These are phyloP conservation scores for Candida quercuum DNA, from an alignment of 805 yeast genomes.

Conservation along the genomic window DNA sequence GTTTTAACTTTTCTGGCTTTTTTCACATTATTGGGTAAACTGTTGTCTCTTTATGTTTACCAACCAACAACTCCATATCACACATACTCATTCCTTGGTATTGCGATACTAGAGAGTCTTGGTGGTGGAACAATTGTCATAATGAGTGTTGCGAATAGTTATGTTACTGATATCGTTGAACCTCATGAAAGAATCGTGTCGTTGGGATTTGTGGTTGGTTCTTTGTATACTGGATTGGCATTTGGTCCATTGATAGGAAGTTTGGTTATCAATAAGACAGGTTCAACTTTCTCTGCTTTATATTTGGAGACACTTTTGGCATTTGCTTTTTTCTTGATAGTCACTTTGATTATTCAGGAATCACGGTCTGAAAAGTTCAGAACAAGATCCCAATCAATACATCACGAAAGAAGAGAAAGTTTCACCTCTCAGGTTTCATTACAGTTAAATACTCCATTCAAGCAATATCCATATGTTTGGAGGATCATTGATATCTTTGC, in stretches of 20 bases:
- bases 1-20: conserved; percentile 33
- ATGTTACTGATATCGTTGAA: conserved; percentile 68
- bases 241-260: conserved; percentile 62
- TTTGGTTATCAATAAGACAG: conserved; percentile 23
- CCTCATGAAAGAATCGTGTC: conserved; percentile 51
- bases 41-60: conserved; percentile 20
- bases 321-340: conserved; percentile 29
- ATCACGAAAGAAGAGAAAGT: conserved; percentile 25
- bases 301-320: conserved; percentile 24
- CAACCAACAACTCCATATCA: conserved; percentile 32
- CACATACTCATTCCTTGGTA: conserved; percentile 34
- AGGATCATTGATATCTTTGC: conserved; percentile 25
- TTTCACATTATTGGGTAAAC: conserved; percentile 20
- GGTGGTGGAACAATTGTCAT: conserved; percentile 63
- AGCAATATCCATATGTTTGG: background rate
- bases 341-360: conserved; percentile 47
- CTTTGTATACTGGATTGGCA: conserved; percentile 54
- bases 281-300: conserved; percentile 27
- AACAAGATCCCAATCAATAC: conserved; percentile 42
- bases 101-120: conserved; percentile 40
- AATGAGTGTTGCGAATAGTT: conserved; percentile 58
- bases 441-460: conserved; percentile 1
- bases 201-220: conserved; percentile 55
- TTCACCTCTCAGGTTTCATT: conserved; percentile 25
- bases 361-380: conserved; percentile 55